phyloP scores from a whole-genome alignment of 208 protist genomes.

The Porcisia deanei region DNA sequence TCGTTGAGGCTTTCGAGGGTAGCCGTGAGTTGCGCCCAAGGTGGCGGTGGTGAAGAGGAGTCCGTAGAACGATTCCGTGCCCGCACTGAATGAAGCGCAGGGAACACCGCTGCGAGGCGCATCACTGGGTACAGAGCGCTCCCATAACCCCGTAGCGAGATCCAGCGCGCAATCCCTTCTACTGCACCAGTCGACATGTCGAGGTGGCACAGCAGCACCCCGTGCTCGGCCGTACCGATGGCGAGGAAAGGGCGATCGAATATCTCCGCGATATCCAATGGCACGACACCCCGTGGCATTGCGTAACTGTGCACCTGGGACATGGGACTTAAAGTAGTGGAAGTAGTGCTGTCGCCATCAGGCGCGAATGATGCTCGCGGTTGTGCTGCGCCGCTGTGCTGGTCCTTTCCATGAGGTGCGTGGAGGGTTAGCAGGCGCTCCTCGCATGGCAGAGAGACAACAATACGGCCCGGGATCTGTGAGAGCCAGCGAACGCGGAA shows the following conservation, averaged over 20 bases:
- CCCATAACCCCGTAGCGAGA: constrained; percentile 42
- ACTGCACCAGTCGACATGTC: constrained; percentile 30
- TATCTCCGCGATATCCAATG: constrained; percentile 69
- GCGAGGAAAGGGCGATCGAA: constrained; percentile 51
- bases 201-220: constrained; percentile 60
- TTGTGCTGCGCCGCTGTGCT: neutral
- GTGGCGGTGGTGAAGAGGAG: neutral
- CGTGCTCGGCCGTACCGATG: constrained; percentile 71
- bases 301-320: constrained; percentile 24
- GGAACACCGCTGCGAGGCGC: constrained; percentile 50
- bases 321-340: neutral
- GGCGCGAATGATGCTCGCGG: neutral
- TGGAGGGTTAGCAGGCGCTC: constrained; percentile 68
- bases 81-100: neutral
- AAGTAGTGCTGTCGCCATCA: neutral
- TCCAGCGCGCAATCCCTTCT: constrained; percentile 30
- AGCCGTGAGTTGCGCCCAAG: constrained; percentile 24
- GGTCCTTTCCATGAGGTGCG: constrained; percentile 14
- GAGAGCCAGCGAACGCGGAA: constrained; percentile 64
- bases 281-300: constrained; percentile 61
- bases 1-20: constrained; percentile 34
- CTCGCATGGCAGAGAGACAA: constrained; percentile 76
- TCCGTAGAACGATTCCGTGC: neutral
- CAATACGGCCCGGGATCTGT: constrained; percentile 29
- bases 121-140: constrained; percentile 59